These are phyloP conservation scores for Coelastrella sp. DNA, from an alignment of 139 green algal species.

Conservation along the genomic window DNA sequence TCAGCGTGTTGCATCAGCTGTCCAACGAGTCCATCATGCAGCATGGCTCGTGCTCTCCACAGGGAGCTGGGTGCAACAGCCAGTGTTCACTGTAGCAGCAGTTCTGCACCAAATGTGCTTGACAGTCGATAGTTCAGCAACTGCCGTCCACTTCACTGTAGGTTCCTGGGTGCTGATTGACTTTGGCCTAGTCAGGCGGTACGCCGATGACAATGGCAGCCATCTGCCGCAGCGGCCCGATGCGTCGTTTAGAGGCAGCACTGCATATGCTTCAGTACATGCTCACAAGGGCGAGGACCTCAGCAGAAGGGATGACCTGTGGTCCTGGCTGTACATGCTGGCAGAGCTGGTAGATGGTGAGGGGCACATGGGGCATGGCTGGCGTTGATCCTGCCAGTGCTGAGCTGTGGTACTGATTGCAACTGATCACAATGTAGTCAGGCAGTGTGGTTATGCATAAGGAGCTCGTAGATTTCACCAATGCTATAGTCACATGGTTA, in stretches of 20 bases:
- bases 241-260: slow-evolving; percentile 84
- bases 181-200: slow-evolving; percentile 82
- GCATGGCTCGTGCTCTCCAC: neutral
- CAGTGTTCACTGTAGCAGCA: no score
- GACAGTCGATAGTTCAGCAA: no score
- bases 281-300: slow-evolving; percentile 74
- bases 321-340: slow-evolving; percentile 91
- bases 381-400: no score
- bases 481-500: neutral
- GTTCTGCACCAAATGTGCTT: no score
- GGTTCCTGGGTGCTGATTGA: slow-evolving; percentile 79
- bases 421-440: no score
- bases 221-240: slow-evolving; percentile 66
- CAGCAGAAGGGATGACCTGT: slow-evolving; percentile 89
- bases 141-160: neutral
- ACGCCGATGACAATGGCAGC: slow-evolving; percentile 60
- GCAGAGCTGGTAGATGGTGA: slow-evolving; percentile 78
- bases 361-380: neutral
- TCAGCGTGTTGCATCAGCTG: neutral
- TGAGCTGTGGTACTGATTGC: no score
- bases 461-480: no score
- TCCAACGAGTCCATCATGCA: neutral
- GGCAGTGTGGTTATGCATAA: no score
- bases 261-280: slow-evolving; percentile 84
- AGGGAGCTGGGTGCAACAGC: no score